Evolutionary conservation across 768 basidiomycete genomes (phyloP).

Genomic region (Lactifluus pinguis): DNA sequence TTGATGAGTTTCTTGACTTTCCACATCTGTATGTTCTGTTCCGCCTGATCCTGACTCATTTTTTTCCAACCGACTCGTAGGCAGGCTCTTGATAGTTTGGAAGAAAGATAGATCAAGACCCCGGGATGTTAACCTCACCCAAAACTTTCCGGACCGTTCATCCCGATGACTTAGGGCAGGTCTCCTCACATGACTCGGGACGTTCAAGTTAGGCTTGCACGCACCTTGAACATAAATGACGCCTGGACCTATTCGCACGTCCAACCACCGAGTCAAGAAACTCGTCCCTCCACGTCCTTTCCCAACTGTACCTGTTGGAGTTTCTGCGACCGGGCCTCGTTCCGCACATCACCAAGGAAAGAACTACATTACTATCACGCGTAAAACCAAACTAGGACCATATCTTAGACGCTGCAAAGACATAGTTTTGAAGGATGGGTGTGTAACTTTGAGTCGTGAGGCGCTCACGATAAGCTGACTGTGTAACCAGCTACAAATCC

Average conservation of each 20-base stretch:
- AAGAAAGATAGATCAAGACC: background rate
- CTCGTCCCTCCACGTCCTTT: conserved; percentile 68
- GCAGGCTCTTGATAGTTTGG: background rate
- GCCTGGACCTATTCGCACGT: background rate
- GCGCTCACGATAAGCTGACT: background rate
- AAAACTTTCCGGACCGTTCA: background rate
- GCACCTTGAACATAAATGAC: too few relatives aligned
- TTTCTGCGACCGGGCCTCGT: conserved; percentile 71
- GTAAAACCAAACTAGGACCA: conserved; percentile 59
- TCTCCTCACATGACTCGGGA: too few relatives aligned
- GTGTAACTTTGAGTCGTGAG: conserved; percentile 18
- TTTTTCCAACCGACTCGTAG: conserved; percentile 25
- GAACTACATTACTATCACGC: conserved; percentile 71
- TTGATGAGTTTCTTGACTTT: conserved; percentile 99
- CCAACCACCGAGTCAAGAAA: conserved; percentile 42
- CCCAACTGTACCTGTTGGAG: conserved; percentile 65
- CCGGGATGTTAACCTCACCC: too few relatives aligned
- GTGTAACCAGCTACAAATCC: conserved; percentile 49
- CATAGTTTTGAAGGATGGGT: conserved; percentile 66
- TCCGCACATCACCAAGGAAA: conserved; percentile 75
- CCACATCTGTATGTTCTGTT: conserved; percentile 97
- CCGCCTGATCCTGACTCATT: conserved; percentile 79
- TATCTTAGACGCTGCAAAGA: conserved; percentile 76
- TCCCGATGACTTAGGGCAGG: background rate
- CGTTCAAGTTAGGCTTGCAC: too few relatives aligned